phyloP scores from a whole-genome alignment of 78 protist genomes.

The Speleostelium caveatum region DNA sequence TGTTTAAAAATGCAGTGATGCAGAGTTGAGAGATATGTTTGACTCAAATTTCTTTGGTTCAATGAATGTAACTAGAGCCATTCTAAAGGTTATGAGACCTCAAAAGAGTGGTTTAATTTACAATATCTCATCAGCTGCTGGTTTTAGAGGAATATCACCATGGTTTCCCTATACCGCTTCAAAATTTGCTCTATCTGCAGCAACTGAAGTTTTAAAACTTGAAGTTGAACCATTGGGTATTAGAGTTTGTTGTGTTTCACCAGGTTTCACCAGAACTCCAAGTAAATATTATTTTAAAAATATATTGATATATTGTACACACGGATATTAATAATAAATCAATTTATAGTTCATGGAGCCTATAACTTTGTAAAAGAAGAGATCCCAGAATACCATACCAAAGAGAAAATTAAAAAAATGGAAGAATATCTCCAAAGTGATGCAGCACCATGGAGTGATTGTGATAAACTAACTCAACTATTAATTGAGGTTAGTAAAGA shows the following conservation, averaged over 20 bases:
- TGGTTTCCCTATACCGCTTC: not conserved
- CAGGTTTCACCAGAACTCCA: not conserved
- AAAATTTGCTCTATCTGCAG: not conserved
- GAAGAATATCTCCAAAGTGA: no score
- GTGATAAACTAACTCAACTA: not conserved
- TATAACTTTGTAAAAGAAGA: no score
- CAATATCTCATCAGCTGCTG: conserved; percentile 16
- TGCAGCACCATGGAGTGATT: not conserved
- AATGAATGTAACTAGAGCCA: not conserved
- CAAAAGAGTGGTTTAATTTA: conserved; percentile 6
- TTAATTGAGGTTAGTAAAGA: not conserved
- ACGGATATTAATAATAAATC: no score
- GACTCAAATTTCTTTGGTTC: not conserved
- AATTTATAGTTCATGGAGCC: no score
- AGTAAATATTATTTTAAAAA: no score
- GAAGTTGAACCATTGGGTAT: not conserved
- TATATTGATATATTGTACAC: no score
- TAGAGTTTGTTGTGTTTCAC: not conserved
- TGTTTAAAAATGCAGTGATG: not conserved
- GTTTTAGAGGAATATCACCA: conserved; percentile 4
- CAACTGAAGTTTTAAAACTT: not conserved
- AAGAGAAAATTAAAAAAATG: no score
- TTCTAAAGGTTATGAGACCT: not conserved
- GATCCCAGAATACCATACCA: no score
- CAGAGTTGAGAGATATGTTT: not conserved